Conservation (phyloP, 192 early-diverging fungal genomes). For the Linnemannia hyalina region DNA sequence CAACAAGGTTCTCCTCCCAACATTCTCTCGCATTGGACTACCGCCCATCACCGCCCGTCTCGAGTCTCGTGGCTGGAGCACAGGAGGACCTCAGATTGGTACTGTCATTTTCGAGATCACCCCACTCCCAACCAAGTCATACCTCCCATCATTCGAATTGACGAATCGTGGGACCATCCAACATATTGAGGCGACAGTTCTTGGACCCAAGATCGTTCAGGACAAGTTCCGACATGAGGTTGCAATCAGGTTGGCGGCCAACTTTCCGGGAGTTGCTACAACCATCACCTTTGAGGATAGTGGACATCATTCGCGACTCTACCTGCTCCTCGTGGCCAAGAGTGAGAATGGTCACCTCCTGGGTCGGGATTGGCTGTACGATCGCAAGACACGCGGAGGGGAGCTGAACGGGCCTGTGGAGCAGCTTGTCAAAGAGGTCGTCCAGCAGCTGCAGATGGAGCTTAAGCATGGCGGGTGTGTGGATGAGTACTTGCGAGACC, state of each 20-base stretch:
- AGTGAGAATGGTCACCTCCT: neutral
- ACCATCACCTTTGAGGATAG: neutral
- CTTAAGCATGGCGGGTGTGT: neutral
- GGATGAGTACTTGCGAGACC: neutral
- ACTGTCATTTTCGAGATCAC: neutral
- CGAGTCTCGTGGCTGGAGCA: neutral
- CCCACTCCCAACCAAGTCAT: neutral
- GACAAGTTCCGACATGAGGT: neutral
- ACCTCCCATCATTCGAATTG: neutral
- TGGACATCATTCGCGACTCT: neutral
- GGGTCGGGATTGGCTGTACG: neutral
- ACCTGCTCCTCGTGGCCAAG: neutral
- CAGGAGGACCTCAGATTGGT: neutral
- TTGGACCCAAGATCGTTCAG: neutral
- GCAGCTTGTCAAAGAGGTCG: neutral
- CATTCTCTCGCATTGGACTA: neutral
- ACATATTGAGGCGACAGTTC: neutral
- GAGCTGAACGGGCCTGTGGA: neutral
- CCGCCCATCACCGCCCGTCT: neutral
- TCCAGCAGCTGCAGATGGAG: neutral
- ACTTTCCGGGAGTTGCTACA: neutral
- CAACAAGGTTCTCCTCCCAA: neutral
- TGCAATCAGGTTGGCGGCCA: neutral
- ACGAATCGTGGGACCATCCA: neutral
- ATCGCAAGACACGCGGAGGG: neutral